Conservation (phyloP, 1,284 basidiomycete genomes). For the Microbotryomycetes sp. region DNA sequence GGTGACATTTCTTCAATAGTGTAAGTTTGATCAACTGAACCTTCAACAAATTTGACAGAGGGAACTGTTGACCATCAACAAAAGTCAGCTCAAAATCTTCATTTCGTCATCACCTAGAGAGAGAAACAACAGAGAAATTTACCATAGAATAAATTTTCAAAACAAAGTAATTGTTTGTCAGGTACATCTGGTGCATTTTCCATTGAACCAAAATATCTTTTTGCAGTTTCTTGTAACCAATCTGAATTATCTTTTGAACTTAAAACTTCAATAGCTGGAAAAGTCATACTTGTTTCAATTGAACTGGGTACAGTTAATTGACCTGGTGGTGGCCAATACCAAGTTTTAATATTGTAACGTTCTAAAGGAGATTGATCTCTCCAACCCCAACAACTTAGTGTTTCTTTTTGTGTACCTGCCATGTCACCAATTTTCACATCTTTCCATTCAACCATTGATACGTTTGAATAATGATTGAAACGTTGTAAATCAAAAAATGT, state of each 20-base stretch:
- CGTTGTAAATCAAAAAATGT: conserved; percentile 27
- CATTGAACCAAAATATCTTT: conserved; percentile 4
- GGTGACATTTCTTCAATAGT: conserved; percentile 27
- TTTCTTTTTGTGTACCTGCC: conserved; percentile 20
- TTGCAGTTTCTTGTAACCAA: conserved; percentile 22
- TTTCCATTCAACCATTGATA: conserved; percentile 27
- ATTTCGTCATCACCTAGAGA: background rate
- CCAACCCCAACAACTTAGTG: conserved; percentile 30
- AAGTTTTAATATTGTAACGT: conserved; percentile 29
- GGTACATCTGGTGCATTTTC: conserved; percentile 21
- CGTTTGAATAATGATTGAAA: conserved; percentile 26
- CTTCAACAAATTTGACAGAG: conserved; percentile 19
- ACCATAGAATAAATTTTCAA: conserved; percentile 30
- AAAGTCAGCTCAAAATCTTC: background rate
- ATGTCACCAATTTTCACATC: conserved; percentile 30
- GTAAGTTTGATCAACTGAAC: conserved; percentile 21
- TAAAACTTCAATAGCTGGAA: conserved; percentile 31
- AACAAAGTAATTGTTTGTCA: conserved; percentile 27
- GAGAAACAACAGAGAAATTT: background rate
- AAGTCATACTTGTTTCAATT: conserved; percentile 28
- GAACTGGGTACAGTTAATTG: conserved; percentile 22
- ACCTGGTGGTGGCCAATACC: conserved; percentile 28
- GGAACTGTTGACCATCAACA: conserved; percentile 8
- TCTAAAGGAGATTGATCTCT: conserved; percentile 17
- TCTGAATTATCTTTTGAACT: conserved; percentile 10